These are phyloP conservation scores for Choiromyces venosus DNA, from an alignment of 495 filamentous ascomycete species.

Conservation along the genomic window DNA sequence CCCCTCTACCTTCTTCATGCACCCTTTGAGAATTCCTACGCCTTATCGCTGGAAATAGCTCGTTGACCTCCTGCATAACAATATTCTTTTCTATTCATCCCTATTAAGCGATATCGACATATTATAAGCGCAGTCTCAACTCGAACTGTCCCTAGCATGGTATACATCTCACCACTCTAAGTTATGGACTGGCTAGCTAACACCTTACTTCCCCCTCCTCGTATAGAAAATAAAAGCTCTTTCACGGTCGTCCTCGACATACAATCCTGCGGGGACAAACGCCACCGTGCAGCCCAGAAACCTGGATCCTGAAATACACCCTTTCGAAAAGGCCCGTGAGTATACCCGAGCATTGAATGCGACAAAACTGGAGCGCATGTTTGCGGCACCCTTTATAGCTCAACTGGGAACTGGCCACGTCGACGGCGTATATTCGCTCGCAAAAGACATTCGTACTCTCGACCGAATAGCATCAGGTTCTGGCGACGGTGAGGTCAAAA, in stretches of 20 bases:
- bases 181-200: not conserved
- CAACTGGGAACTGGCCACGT: slow-evolving; percentile 88
- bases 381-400: slow-evolving; percentile 83
- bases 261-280: slow-evolving; percentile 72
- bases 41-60: not conserved
- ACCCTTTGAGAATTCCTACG: not conserved
- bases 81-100: not conserved
- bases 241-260: slow-evolving; percentile 66
- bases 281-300: slow-evolving; percentile 73
- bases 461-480: slow-evolving; percentile 70
- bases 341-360: slow-evolving; percentile 87
- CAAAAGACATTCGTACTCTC: slow-evolving; percentile 64
- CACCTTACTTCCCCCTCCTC: not conserved
- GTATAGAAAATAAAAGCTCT: slow-evolving; percentile 87
- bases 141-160: not conserved
- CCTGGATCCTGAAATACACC: slow-evolving; percentile 85
- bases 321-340: slow-evolving; percentile 89
- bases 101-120: not conserved
- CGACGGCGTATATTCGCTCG: slow-evolving; percentile 77
- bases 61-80: not conserved
- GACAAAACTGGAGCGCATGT: slow-evolving; percentile 90
- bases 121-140: not conserved
- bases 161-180: not conserved
- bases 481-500: slow-evolving; percentile 84
- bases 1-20: not conserved